Evolutionary conservation across 2,329 filamentous ascomycete species (phyloP).

Genomic region (Cladosporium sp.): DNA sequence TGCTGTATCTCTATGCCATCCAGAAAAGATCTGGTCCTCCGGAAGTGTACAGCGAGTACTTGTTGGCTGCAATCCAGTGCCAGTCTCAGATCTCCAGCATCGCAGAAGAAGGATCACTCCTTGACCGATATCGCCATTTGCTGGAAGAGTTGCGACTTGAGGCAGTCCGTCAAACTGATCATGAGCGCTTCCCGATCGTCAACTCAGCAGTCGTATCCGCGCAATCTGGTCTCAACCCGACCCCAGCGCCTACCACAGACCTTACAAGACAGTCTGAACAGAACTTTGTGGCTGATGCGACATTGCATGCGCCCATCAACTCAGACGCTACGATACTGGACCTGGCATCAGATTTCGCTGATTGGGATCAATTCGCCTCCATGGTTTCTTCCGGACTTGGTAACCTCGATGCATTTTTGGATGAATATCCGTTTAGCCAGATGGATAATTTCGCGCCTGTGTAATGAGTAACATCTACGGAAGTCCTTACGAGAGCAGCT

Average conservation of each 20-base stretch:
- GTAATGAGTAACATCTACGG: neutral
- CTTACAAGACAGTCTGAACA: neutral
- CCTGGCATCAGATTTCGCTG: neutral
- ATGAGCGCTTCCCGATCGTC: neutral
- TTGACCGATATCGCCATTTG: slow-evolving; percentile 1
- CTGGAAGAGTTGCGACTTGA: slow-evolving; percentile 6
- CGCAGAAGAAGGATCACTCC: slow-evolving; percentile 12
- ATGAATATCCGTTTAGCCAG: neutral
- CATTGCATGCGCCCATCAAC: neutral
- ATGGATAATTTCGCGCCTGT: neutral
- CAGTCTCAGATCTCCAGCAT: slow-evolving; percentile 10
- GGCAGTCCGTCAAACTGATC: slow-evolving; percentile 51
- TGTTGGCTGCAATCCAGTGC: slow-evolving; percentile 1
- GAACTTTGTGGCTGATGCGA: neutral
- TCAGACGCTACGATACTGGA: neutral
- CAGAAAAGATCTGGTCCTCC: neutral
- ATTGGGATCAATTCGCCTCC: neutral
- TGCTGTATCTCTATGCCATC: slow-evolving; percentile 1
- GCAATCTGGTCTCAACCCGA: neutral
- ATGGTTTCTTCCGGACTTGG: neutral
- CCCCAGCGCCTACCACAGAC: neutral
- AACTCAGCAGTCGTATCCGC: neutral
- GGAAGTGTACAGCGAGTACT: neutral
- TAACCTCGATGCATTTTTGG: neutral
- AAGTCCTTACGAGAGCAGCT: neutral